These are phyloP conservation scores for Cryphonectria japonica DNA, from an alignment of 2,329 filamentous ascomycete species.

Conservation along the genomic window DNA sequence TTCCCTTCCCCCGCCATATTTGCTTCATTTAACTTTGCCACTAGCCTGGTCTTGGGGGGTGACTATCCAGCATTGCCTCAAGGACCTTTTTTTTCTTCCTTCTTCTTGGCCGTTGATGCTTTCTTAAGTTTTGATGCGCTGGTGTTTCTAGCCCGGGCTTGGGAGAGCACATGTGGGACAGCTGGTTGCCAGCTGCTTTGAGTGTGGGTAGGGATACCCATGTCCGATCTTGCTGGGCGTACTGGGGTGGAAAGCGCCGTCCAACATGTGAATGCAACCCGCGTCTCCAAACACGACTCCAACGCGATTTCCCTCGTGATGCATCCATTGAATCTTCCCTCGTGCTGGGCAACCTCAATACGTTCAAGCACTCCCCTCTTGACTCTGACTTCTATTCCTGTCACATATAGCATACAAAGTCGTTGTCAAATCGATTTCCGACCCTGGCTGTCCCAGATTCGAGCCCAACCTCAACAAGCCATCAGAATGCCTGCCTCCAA, in stretches of 20 bases:
- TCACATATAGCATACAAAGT: background rate
- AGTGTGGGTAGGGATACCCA: background rate
- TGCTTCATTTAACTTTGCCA: background rate
- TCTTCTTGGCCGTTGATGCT: too few species aligned
- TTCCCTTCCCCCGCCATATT: too few species aligned
- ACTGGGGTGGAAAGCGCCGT: background rate
- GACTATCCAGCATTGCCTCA: background rate
- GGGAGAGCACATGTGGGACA: background rate
- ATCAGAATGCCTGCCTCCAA: slow-evolving; percentile 30
- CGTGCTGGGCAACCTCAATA: background rate
- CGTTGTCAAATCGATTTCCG: background rate
- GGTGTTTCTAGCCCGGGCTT: background rate
- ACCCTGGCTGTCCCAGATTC: background rate
- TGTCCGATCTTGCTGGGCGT: background rate
- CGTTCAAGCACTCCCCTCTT: background rate
- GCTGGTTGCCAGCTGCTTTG: background rate
- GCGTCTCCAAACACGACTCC: background rate
- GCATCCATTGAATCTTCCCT: background rate
- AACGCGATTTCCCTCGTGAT: background rate
- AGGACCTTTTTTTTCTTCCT: background rate
- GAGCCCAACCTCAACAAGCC: background rate
- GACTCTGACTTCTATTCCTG: background rate
- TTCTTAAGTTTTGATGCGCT: background rate
- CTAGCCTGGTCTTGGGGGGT: background rate
- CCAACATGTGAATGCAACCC: background rate